Percentiles rank a stretch among this genome's conserved stretches.
phyloP scores from a whole-genome alignment of 2,329 filamentous ascomycete genomes.

The Zymoseptoria pseudotritici region DNA sequence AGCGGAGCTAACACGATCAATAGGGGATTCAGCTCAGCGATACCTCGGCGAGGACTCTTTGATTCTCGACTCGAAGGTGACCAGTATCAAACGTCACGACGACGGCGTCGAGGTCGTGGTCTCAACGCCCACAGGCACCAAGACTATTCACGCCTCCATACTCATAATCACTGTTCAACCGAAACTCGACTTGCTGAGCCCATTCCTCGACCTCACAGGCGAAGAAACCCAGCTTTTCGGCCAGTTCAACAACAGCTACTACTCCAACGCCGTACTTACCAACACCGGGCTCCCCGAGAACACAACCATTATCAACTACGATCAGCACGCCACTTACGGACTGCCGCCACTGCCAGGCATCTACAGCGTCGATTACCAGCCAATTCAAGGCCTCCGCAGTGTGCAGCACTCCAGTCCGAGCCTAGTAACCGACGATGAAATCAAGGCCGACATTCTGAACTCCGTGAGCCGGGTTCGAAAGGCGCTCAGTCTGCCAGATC shows the following conservation, averaged over 20 bases:
- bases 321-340: constrained; percentile 7
- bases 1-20: neutral
- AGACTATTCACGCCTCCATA: constrained; percentile 33
- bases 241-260: constrained; percentile 30
- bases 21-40: constrained; percentile 17
- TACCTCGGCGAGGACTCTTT: constrained; percentile 24
- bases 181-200: constrained; percentile 28
- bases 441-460: constrained; percentile 10
- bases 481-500: neutral
- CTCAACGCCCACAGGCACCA: constrained; percentile 25
- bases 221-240: constrained; percentile 33
- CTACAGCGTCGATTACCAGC: constrained; percentile 5
- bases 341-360: constrained; percentile 15
- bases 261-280: constrained; percentile 16
- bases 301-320: constrained; percentile 13
- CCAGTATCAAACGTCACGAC: constrained; percentile 13
- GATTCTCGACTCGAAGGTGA: constrained; percentile 19
- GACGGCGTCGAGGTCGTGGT: constrained; percentile 24
- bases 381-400: constrained; percentile 6
- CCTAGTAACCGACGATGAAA: constrained; percentile 7
- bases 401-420: constrained; percentile 11
- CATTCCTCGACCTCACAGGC: constrained; percentile 31
- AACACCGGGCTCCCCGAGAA: constrained; percentile 16
- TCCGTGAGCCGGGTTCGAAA: constrained; percentile 1
- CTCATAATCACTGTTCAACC: constrained; percentile 40